Conservation (phyloP, 2,329 filamentous ascomycete genomes). For the Dactylellina haptotyla region DNA sequence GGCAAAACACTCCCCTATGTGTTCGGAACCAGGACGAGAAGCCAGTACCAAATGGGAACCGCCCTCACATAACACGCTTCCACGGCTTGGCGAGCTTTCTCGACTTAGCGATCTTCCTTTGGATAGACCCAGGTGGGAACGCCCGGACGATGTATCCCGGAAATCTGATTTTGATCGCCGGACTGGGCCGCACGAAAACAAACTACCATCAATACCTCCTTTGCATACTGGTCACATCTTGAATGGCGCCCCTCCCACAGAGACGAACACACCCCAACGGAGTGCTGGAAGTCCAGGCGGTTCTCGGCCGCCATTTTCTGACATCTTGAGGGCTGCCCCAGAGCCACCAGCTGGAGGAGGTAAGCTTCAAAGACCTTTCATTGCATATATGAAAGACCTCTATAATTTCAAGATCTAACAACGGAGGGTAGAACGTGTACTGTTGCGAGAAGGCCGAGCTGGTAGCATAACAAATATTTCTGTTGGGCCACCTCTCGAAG, state of each 20-base stretch:
- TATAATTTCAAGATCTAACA: slow-evolving; percentile 53
- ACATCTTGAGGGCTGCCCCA: slow-evolving; percentile 47
- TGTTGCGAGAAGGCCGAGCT: slow-evolving; percentile 48
- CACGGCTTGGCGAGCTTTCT: slow-evolving; percentile 42
- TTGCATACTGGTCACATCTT: slow-evolving; percentile 43
- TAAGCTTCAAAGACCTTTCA: slow-evolving; percentile 52
- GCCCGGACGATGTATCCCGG: slow-evolving; percentile 37
- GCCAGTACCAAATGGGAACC: slow-evolving; percentile 37
- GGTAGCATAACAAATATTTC: slow-evolving; percentile 52
- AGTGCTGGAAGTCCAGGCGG: slow-evolving; percentile 39
- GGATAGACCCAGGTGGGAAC: slow-evolving; percentile 47
- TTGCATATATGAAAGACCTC: slow-evolving; percentile 39
- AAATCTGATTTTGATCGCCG: slow-evolving; percentile 49
- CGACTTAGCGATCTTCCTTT: slow-evolving; percentile 41
- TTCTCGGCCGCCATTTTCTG: slow-evolving; percentile 40
- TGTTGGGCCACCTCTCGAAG: slow-evolving; percentile 49
- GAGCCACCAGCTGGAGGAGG: slow-evolving; percentile 49
- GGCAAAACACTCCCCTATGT: slow-evolving; percentile 30
- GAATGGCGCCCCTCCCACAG: slow-evolving; percentile 29
- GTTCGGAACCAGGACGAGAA: slow-evolving; percentile 37
- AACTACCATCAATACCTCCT: slow-evolving; percentile 48
- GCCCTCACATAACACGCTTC: slow-evolving; percentile 35
- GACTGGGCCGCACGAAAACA: slow-evolving; percentile 29
- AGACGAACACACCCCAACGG: slow-evolving; percentile 40
- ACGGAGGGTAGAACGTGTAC: slow-evolving; percentile 38